These are phyloP conservation scores for Diversispora epigaea DNA, from an alignment of 192 early-diverging fungal genomes.

Conservation along the genomic window DNA sequence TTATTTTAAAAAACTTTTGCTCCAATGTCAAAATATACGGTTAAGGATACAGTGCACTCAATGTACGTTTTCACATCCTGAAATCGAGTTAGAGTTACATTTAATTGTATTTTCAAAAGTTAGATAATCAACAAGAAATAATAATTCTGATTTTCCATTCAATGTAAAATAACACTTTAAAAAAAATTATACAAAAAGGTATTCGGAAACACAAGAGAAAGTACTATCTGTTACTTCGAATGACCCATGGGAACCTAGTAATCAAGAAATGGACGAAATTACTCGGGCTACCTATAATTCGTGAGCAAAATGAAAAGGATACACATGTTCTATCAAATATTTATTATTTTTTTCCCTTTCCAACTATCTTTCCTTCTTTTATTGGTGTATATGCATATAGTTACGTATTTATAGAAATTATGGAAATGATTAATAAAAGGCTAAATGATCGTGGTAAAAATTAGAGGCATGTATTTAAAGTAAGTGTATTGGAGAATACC, in stretches of 20 bases:
- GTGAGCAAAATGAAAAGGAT: conserved; percentile 51
- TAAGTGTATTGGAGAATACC: too few species aligned
- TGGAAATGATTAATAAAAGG: too few species aligned
- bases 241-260: conserved; percentile 73
- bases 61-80: not conserved
- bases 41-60: conserved; percentile 18
- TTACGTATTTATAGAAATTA: conserved; percentile 90
- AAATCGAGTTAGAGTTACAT: not conserved
- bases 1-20: not conserved
- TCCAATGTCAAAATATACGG: not conserved
- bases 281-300: conserved; percentile 79
- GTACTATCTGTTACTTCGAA: conserved; percentile 81
- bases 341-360: not conserved
- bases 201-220: conserved; percentile 90
- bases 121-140: not conserved
- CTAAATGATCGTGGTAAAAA: too few species aligned
- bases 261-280: conserved; percentile 79
- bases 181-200: conserved; percentile 74
- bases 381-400: conserved; percentile 45
- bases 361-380: too few species aligned
- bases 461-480: too few species aligned
- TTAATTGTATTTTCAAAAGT: too few species aligned
- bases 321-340: not conserved
- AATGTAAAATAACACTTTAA: not conserved
- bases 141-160: not conserved